phyloP scores from a whole-genome alignment of 1,139 yeast genomes.

The Debaryomyces sp. region DNA sequence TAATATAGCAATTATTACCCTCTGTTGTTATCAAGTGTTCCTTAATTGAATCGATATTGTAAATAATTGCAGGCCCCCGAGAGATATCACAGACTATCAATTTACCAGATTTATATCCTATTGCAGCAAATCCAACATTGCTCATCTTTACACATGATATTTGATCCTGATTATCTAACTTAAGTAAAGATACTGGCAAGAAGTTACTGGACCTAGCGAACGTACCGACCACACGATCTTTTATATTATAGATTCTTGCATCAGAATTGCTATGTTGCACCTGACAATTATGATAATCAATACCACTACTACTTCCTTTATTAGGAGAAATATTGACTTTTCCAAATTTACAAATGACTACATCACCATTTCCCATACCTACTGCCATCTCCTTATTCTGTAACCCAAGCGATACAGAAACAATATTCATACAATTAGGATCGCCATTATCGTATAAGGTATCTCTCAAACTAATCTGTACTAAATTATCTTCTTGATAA shows the following conservation, averaged over 20 bases:
- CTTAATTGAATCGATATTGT: constrained; percentile 47
- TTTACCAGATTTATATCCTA: constrained; percentile 78
- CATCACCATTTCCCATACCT: constrained; percentile 70
- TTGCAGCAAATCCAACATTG: constrained; percentile 81
- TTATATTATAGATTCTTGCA: constrained; percentile 37
- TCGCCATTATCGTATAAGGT: constrained; percentile 34
- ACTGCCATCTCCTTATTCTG: constrained; percentile 77
- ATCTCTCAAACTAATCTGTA: constrained; percentile 40
- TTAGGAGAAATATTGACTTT: constrained; percentile 21
- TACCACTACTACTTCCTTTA: constrained; percentile 14
- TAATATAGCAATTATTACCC: constrained; percentile 46
- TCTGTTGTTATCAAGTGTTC: constrained; percentile 42
- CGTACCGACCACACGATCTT: constrained; percentile 35
- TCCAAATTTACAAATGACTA: constrained; percentile 76
- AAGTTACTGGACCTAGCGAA: constrained; percentile 46
- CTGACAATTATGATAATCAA: constrained; percentile 34
- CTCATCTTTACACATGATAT: constrained; percentile 70
- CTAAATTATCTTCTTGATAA: constrained; percentile 51
- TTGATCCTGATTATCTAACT: constrained; percentile 37
- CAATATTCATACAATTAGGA: constrained; percentile 46
- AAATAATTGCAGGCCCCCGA: constrained; percentile 82
- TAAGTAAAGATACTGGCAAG: constrained; percentile 60
- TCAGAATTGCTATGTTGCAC: constrained; percentile 39
- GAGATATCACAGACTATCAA: constrained; percentile 72
- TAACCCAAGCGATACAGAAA: constrained; percentile 71